phyloP scores from a whole-genome alignment of 257 asterid species.

The Schizonepeta tenuifolia region DNA sequence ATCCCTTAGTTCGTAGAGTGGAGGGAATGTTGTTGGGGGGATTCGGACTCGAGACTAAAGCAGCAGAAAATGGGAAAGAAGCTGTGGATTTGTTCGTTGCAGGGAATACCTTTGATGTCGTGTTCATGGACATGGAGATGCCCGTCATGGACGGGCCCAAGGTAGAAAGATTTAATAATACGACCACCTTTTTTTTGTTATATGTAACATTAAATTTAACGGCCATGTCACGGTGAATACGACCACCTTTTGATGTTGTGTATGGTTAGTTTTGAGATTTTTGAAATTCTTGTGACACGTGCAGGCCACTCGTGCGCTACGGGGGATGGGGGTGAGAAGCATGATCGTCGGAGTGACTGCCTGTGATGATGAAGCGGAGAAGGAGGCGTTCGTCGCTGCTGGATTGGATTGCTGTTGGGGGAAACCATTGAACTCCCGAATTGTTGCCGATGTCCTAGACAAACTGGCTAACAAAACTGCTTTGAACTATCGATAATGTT shows the following conservation, averaged over 20 bases:
- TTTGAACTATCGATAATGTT: background rate
- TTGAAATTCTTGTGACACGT: background rate
- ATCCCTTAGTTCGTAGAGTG: conserved; percentile 32
- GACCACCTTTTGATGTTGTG: background rate
- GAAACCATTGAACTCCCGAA: conserved; percentile 38
- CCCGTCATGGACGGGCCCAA: conserved; percentile 52
- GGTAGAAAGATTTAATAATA: conserved; percentile 25
- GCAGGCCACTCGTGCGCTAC: conserved; percentile 47
- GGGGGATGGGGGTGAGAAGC: conserved; percentile 50
- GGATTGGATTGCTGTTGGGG: conserved; percentile 48
- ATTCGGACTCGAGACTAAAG: conserved; percentile 39
- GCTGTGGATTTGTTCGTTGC: conserved; percentile 47
- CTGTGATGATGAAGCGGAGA: conserved; percentile 24
- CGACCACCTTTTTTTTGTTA: background rate
- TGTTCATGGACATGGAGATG: conserved; percentile 65
- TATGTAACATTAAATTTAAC: no score
- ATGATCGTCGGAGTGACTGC: conserved; percentile 55
- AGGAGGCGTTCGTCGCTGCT: conserved; percentile 44
- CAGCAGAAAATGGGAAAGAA: conserved; percentile 49
- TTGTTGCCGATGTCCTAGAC: conserved; percentile 30
- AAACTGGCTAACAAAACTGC: conserved; percentile 40
- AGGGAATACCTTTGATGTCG: conserved; percentile 47
- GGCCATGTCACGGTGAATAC: no score
- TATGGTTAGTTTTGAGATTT: background rate
- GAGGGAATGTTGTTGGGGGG: conserved; percentile 34